phyloP scores from a whole-genome alignment of 345 rosid genomes.

The Eucalyptus sideroxylon region DNA sequence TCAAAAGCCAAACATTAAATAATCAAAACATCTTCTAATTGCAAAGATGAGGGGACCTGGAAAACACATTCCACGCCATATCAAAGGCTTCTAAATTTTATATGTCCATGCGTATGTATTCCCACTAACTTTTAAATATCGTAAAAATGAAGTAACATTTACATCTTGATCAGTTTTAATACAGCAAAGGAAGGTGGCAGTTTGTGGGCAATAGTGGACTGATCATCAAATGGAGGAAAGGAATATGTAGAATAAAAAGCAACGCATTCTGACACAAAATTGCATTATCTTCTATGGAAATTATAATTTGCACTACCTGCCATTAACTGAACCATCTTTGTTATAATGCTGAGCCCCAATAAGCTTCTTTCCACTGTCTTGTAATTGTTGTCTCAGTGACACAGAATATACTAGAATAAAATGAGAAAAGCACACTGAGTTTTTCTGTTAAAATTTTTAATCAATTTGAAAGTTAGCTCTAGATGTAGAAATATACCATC shows the following conservation, averaged over 20 bases:
- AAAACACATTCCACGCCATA: background rate
- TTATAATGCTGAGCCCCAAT: conserved; percentile 91
- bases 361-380: conserved; percentile 94
- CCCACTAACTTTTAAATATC: background rate
- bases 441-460: background rate
- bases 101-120: background rate
- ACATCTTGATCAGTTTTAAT: background rate
- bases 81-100: background rate
- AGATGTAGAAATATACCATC: conserved; percentile 56
- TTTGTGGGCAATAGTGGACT: background rate
- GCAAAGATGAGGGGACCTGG: background rate
- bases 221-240: background rate
- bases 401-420: conserved; percentile 86
- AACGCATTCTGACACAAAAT: background rate
- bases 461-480: background rate
- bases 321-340: conserved; percentile 86
- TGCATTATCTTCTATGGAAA: background rate
- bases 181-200: background rate
- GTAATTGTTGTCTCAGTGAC: conserved; percentile 95
- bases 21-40: background rate
- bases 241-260: background rate
- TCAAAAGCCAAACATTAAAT: background rate
- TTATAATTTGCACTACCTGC: background rate
- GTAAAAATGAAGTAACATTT: background rate
- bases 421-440: background rate